These are phyloP conservation scores for Cyclotella baltica DNA, from an alignment of 108 stramenopile species.

Conservation along the genomic window DNA sequence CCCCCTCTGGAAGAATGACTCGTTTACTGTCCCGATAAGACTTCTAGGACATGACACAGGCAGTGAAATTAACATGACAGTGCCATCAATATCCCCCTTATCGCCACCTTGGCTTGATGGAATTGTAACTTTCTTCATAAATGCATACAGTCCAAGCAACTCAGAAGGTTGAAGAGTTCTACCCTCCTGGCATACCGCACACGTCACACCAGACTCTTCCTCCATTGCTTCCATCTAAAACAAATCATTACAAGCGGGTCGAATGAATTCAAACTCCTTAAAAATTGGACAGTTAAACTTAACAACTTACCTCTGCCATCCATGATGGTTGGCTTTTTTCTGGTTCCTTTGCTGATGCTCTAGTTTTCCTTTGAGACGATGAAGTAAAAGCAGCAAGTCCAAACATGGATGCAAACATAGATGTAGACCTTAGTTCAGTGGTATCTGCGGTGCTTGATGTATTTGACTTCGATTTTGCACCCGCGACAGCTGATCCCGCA, in stretches of 20 bases:
- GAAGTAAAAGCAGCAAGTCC: slow-evolving; percentile 46
- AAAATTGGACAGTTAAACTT: neutral
- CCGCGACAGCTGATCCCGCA: slow-evolving; percentile 30
- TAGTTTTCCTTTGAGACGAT: slow-evolving; percentile 19
- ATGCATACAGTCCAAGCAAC: slow-evolving; percentile 85
- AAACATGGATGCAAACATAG: slow-evolving; percentile 59
- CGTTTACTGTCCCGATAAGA: slow-evolving; percentile 38
- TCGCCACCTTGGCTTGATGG: slow-evolving; percentile 60
- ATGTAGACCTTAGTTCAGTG: slow-evolving; percentile 51
- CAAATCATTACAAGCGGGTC: neutral
- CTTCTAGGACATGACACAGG: slow-evolving; percentile 58
- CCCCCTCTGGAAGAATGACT: slow-evolving; percentile 55
- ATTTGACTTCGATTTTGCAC: neutral
- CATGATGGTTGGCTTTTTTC: slow-evolving; percentile 59
- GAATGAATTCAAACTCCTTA: neutral
- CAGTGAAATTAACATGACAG: slow-evolving; percentile 63
- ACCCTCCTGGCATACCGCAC: slow-evolving; percentile 89
- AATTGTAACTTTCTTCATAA: slow-evolving; percentile 80
- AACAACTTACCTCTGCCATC: slow-evolving; percentile 62
- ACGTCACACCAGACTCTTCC: slow-evolving; percentile 81
- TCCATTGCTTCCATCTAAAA: slow-evolving; percentile 79
- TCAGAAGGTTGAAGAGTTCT: slow-evolving; percentile 78
- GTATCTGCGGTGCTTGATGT: slow-evolving; percentile 19
- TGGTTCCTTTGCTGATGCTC: slow-evolving; percentile 18
- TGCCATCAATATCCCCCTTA: slow-evolving; percentile 69